Conservation (phyloP, 1,139 yeast genomes). For the Citeromyces siamensis region DNA sequence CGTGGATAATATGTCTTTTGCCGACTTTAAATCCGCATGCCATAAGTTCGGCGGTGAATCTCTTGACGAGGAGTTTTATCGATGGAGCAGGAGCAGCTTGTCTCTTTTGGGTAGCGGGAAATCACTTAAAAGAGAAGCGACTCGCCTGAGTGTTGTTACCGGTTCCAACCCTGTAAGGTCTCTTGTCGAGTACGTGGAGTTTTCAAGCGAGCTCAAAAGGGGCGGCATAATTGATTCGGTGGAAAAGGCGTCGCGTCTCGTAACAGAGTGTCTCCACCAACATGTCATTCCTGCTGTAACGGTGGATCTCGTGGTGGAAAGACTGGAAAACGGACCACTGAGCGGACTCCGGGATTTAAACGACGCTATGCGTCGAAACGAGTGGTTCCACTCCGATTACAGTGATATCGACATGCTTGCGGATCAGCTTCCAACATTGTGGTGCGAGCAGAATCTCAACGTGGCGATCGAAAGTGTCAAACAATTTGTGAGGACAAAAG, state of each 20-base stretch:
- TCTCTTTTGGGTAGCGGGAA: neutral
- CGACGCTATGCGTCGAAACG: neutral
- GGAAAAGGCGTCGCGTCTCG: neutral
- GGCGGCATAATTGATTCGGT: neutral
- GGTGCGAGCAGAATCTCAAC: constrained; percentile 15
- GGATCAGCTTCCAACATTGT: constrained; percentile 15
- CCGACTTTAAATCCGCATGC: neutral
- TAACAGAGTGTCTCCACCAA: neutral
- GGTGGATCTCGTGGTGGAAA: constrained; percentile 1
- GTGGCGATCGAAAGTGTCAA: constrained; percentile 14
- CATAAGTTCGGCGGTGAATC: neutral
- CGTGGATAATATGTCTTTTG: neutral
- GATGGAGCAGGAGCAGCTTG: neutral
- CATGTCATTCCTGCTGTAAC: neutral
- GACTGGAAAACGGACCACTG: neutral
- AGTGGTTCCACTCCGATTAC: constrained; percentile 11
- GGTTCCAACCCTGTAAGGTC: neutral
- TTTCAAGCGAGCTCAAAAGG: neutral
- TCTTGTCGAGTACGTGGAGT: neutral
- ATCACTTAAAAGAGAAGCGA: neutral
- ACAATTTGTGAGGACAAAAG: constrained; percentile 9
- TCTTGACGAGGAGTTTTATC: constrained; percentile 1
- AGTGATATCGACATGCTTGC: constrained; percentile 20
- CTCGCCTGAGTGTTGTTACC: neutral
- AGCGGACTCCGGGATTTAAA: neutral